Evolutionary conservation across 139 green algal genomes (phyloP), one percentile per base, ranked within the genome.

Genomic region (Coelastrella sp.): DNA sequence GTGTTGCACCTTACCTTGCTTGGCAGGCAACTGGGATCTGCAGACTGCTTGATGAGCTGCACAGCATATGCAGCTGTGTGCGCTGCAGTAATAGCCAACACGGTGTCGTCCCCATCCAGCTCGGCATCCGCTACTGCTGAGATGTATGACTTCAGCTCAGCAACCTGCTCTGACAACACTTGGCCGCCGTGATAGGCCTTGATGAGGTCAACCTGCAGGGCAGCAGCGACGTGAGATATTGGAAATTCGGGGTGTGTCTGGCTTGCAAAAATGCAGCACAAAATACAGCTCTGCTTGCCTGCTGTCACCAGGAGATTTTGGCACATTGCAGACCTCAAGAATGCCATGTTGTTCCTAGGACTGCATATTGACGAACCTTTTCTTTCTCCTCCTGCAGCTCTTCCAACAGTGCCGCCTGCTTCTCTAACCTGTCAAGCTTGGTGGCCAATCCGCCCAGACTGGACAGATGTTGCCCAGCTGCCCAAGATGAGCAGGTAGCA

Each of bases 121-220:
- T 91, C 87, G 17, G 87, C 87, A 20, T 91, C 87, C 23, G 79
- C 76, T 20, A 91, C 77, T 32, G 87, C 77, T 4, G 47, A 32
- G 20, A 91, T 78, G 77, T 76, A 79, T 3, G 19, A 23, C 78
- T 91, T 91, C 32, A 91, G 87, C 61, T 77, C 32, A 54, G 77
- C 64, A 13, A 90, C 83, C 83, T 88, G 83, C 54, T 80, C 54
- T 19, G 58, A 58, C 20, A 88, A 68, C 8, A 32, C 54, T 11
- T 80, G 47, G 65, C 58, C 56, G 32, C 56, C 56, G 8, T n/a
- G 78, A 13, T 68, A 66, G 7, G 82, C 65, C 19, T 78, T 78
- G 19, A 87, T 32, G 22, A 87, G 32, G 32, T 78, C 65, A 32
- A 66, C 19, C 83, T 88, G 68, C 66, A 80, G 54, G 32, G 32